Evolutionary conservation across 148 eudicot species (phyloP), one percentile per base, ranked within the genome.

Genomic region (Suaeda aralocaspica): DNA sequence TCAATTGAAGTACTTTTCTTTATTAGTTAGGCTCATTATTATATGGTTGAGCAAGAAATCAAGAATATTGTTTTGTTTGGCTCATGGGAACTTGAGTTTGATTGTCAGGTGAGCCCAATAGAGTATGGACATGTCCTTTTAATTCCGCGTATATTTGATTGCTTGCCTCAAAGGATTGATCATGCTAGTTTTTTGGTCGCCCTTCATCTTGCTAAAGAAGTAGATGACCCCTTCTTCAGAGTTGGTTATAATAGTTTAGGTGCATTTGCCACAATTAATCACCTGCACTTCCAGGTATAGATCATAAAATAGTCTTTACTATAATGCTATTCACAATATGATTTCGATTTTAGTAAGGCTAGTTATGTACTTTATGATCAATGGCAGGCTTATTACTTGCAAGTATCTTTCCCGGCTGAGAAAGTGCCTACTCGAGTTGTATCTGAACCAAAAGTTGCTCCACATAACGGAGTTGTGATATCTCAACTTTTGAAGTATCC

Each of bases 191-290:
- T 92, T 78, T 80, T 84, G 83, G 80, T 89, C 78, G 98, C 98
- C 69, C 91, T 92, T 66, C 62, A 78, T 74, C 80, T 92, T 88
- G 93, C 93, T 25, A 81, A 67, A 67, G 91, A 86, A 84, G 96
- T 88, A 19, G 91, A 77, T 56, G 82, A 85, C 69, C 93, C 98
- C 33, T 88, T 72, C 78, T 89, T 92, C 67, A 78, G 98, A 59
- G 71, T 92, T 73, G 98, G 98, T 69, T 92, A 92, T 83, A 92
- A 90, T 66, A 92, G 98, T 65, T 77, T 92, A 84, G 98, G 96
- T 81, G 98, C 96, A 19, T 92, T 92, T 81, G 98, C 98, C 68
- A 92, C 98, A 33, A 86, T 92, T 61, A 92, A 92, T 74, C 98
- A 92, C 76, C 89, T 92, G 42, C 98, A 92, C 76, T 92, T 92